phyloP scores from a whole-genome alignment of 2,329 filamentous ascomycete genomes.

The Didymella sp. region DNA sequence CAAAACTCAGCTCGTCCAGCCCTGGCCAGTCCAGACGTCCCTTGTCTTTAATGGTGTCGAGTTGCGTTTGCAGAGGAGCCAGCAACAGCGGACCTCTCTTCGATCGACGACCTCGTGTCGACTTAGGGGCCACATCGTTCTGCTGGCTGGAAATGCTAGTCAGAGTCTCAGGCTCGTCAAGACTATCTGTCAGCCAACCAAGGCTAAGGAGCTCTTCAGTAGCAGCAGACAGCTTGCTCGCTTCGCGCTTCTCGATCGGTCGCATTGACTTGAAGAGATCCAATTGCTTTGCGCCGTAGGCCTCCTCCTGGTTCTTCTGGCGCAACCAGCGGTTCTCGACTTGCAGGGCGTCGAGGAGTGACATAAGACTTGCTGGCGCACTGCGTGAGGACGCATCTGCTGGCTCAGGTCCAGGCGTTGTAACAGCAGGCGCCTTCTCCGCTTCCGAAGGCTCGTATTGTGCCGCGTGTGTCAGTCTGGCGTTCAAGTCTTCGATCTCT shows the following conservation, averaged over 20 bases:
- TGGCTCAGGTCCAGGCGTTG: constrained; percentile 19
- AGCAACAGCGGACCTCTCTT: constrained; percentile 1
- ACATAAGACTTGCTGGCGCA: constrained; percentile 24
- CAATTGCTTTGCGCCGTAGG: constrained; percentile 19
- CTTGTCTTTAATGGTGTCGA: constrained; percentile 9
- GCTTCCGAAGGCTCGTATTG: constrained; percentile 13
- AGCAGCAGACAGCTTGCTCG: constrained; percentile 11
- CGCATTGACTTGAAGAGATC: constrained; percentile 10
- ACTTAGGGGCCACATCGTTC: background rate
- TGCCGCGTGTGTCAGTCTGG: constrained; percentile 10
- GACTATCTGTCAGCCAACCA: constrained; percentile 10
- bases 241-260: constrained; percentile 6
- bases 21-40: constrained; percentile 9
- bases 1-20: constrained; percentile 14
- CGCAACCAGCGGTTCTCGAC: constrained; percentile 43
- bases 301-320: constrained; percentile 29
- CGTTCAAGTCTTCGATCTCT: constrained; percentile 30
- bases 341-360: constrained; percentile 35
- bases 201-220: constrained; percentile 11
- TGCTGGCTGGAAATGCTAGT: constrained; percentile 12
- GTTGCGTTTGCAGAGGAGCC: constrained; percentile 8
- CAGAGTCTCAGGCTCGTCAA: constrained; percentile 2
- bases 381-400: constrained; percentile 14
- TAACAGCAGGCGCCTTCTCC: constrained; percentile 18
- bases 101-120: background rate